These are phyloP conservation scores for Vigna reflexopilosa DNA, from an alignment of 306 rosid species.

Conservation along the genomic window DNA sequence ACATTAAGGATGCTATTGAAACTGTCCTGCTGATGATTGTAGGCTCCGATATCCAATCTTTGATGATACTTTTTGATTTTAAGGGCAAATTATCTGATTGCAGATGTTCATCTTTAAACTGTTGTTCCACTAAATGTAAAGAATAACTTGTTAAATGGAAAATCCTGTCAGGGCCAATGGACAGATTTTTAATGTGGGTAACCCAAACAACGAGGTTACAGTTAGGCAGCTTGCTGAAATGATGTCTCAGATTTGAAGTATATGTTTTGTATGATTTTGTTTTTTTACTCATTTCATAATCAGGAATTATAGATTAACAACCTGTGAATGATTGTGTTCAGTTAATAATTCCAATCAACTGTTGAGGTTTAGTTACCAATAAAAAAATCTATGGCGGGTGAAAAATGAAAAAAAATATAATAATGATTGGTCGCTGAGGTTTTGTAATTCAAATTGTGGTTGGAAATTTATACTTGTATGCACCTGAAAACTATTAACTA, in stretches of 20 bases:
- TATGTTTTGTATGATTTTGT: too few species aligned
- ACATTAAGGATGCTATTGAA: constrained; percentile 92
- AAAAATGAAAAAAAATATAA: too few species aligned
- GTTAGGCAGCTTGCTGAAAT: constrained; percentile 96
- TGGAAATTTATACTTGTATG: too few species aligned
- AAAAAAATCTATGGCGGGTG: too few species aligned
- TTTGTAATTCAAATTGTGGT: too few species aligned
- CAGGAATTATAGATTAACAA: too few species aligned
- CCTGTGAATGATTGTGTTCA: too few species aligned
- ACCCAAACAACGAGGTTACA: constrained; percentile 95
- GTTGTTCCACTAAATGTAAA: background rate
- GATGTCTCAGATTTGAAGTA: constrained; percentile 63
- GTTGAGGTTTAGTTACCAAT: too few species aligned
- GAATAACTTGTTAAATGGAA: constrained; percentile 59
- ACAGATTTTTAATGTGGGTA: constrained; percentile 91
- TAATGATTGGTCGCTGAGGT: too few species aligned
- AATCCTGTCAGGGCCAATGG: constrained; percentile 89
- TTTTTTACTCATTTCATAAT: too few species aligned
- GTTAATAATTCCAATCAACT: too few species aligned
- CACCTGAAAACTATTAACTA: too few species aligned
- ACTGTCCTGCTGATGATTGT: constrained; percentile 94
- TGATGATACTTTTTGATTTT: background rate
- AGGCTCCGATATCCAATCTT: constrained; percentile 32
- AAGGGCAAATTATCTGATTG: background rate
- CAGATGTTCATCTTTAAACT: constrained; percentile 5